Conservation (phyloP, 73 alveolate species). For the Durusdinium trenchii region DNA sequence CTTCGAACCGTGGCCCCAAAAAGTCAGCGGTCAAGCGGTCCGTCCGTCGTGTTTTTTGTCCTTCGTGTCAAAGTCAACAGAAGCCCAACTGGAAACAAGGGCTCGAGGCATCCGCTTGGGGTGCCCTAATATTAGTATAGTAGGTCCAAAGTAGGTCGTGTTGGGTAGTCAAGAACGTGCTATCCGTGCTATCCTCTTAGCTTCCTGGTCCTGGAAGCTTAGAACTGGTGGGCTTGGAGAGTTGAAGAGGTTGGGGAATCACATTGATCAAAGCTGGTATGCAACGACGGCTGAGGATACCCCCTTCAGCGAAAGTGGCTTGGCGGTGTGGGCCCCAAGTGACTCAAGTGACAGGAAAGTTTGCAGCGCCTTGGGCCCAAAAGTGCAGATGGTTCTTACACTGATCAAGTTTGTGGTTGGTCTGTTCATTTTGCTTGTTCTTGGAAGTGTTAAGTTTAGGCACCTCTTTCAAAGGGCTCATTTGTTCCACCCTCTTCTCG, state of each 20-base stretch:
- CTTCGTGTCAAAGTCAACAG: neutral
- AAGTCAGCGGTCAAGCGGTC: neutral
- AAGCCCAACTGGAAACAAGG: neutral
- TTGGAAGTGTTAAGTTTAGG: no score
- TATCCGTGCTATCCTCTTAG: neutral
- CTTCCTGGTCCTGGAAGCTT: no score
- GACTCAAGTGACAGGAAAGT: no score
- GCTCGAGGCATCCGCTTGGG: neutral
- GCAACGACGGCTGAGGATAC: slow-evolving; percentile 53
- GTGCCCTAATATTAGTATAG: neutral
- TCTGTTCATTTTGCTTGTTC: neutral
- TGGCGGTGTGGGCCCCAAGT: slow-evolving; percentile 40
- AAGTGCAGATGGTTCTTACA: no score
- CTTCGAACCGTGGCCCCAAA: slow-evolving; percentile 26
- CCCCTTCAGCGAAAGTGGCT: slow-evolving; percentile 81
- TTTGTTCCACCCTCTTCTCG: neutral
- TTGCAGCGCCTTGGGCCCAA: no score
- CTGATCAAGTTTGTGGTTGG: neutral
- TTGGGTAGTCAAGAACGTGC: neutral
- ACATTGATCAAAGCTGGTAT: no score
- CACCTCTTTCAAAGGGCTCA: neutral
- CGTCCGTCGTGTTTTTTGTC: neutral
- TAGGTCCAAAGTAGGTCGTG: neutral
- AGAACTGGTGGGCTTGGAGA: no score
- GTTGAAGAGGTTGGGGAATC: no score